Base-by-base conservation (phyloP, 2,329 filamentous ascomycete genomes). In the Paraconiothyrium sp. region DNA sequence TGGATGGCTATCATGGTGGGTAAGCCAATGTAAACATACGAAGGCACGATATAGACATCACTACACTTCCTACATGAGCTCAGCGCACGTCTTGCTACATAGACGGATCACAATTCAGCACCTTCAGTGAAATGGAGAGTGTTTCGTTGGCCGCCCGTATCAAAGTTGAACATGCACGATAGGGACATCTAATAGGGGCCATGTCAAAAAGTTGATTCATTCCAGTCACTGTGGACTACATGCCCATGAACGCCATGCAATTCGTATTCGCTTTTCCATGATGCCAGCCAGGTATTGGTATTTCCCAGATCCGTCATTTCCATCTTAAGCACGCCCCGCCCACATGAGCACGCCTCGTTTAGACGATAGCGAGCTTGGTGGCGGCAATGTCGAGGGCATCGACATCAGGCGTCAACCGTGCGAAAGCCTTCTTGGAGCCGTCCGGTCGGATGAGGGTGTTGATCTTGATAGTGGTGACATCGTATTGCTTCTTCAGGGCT, bases 301-400 rank as follows among this genome's bases (percentile, higher is more conserved):
- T 46, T 48, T 46, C 52, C 71, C 72, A 70, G 69, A 68, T 71
- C 65, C 68, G 63, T 67, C 68, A 67, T 66, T 62, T 66, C 62
- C 66, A 72, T 70, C 68, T 67, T 63, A 68, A 59, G 58, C 54
- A 66, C 58, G 63, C 50, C 50, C 20, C 7, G 34, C n/a, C 49
- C n/a, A 39, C 11, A 48, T 65, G 20, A 35, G 39, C 48, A 30
- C 47, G 55, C 57, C 41, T 55, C 62, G 72, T 76, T 91, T 97
- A 98, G 82, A 98, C 95, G 79, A 99, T 95, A 76, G 91, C 91
- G 76, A 99, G 90, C 91, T 98, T 99, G 84, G 95, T 98, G 79
- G 95, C 96, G 70, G 95, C 96, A 84, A 99, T 97, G 86, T 99
- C 95, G 76, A 99, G 91, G 79, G 95, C 95, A 84, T 99, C 95